Percentiles rank a stretch among this genome's conserved stretches.
Evolutionary conservation across 768 basidiomycete species (phyloP).

Genomic region (Tubosaeta sp.): DNA sequence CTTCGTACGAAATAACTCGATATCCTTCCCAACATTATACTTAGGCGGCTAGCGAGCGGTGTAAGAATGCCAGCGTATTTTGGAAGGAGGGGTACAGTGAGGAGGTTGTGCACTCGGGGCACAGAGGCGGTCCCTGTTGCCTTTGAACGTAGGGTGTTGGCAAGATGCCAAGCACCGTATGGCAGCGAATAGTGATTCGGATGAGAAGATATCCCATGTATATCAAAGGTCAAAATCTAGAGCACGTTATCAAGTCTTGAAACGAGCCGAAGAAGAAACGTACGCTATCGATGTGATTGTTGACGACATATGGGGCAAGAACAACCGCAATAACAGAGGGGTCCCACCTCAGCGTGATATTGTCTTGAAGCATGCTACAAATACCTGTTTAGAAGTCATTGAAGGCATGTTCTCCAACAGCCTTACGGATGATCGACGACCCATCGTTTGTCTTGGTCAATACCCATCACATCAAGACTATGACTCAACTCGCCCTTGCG

Average conservation of each 20-base stretch:
- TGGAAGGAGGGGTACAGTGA: conserved; percentile 47
- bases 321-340: conserved; percentile 52
- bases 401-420: conserved; percentile 1
- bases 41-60: conserved; percentile 46
- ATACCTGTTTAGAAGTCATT: conserved; percentile 15
- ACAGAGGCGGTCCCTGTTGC: conserved; percentile 32
- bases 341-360: conserved; percentile 66
- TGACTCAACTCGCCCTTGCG: conserved; percentile 55
- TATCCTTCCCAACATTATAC: conserved; percentile 23
- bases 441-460: conserved; percentile 50
- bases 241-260: not conserved
- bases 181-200: conserved; percentile 81
- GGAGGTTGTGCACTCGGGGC: conserved; percentile 52
- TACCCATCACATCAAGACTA: conserved; percentile 67
- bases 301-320: conserved; percentile 53
- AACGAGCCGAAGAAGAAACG: conserved; percentile 17
- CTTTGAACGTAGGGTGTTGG: conserved; percentile 27
- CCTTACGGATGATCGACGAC: conserved; percentile 72
- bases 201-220: conserved; percentile 71
- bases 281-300: conserved; percentile 62
- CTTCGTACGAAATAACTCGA: conserved; percentile 4
- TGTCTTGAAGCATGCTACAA: conserved; percentile 65
- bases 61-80: conserved; percentile 66
- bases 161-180: conserved; percentile 47
- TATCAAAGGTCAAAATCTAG: conserved; percentile 86